These are phyloP conservation scores for Phytomonas francai DNA, from an alignment of 208 protist genomes.

Conservation along the genomic window DNA sequence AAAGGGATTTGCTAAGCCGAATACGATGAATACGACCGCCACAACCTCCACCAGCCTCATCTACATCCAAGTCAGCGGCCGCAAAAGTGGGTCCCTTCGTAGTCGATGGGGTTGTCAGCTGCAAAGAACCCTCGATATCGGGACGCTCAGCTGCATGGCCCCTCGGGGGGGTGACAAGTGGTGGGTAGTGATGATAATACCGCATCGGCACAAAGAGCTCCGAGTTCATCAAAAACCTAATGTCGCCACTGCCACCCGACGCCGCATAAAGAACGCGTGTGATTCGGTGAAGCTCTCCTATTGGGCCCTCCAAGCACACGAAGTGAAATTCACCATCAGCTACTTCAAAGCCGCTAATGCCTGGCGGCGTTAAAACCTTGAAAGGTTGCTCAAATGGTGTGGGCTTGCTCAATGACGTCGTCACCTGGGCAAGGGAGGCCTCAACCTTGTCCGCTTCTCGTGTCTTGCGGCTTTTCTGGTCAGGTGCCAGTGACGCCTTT, in stretches of 20 bases:
- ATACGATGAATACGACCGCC: conserved; percentile 84
- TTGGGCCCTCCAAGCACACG: conserved; percentile 71
- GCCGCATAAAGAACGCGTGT: conserved; percentile 19
- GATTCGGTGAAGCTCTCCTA: conserved; percentile 59
- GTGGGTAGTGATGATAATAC: conserved; percentile 56
- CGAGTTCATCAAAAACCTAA: conserved; percentile 57
- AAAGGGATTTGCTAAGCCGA: conserved; percentile 48
- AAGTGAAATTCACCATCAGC: conserved; percentile 61
- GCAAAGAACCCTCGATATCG: neutral
- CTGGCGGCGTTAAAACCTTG: conserved; percentile 53
- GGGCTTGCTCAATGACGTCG: conserved; percentile 1
- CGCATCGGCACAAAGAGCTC: conserved; percentile 71
- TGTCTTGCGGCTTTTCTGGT: neutral
- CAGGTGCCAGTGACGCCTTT: neutral
- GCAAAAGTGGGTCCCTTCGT: neutral
- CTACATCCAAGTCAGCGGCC: conserved; percentile 14
- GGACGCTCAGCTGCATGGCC: neutral
- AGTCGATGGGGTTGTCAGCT: neutral
- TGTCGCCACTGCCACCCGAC: conserved; percentile 10
- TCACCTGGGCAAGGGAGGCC: conserved; percentile 14
- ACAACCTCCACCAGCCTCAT: conserved; percentile 56
- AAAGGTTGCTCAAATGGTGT: conserved; percentile 43
- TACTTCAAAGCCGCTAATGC: conserved; percentile 84
- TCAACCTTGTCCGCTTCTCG: neutral
- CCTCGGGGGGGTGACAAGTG: conserved; percentile 56